These are phyloP conservation scores for Plasmodium yoelii DNA, from an alignment of 169 alveolate species.

Conservation along the genomic window DNA sequence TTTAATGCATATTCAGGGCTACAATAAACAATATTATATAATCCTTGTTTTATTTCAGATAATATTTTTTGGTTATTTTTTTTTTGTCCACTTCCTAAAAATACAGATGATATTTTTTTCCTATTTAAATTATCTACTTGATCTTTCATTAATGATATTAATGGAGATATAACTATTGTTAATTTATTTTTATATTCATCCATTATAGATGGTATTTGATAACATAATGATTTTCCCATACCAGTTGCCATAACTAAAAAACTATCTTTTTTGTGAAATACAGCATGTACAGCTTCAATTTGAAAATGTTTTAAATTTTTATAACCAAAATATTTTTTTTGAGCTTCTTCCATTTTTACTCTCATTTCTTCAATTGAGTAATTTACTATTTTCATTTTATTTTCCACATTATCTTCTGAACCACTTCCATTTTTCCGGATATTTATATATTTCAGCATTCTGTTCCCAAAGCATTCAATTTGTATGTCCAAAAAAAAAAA, in stretches of 20 bases:
- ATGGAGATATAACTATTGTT: conserved; percentile 94
- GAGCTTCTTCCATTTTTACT: conserved; percentile 58
- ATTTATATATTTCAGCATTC: conserved; percentile 25
- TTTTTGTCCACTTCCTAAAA: conserved; percentile 77
- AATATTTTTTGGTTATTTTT: conserved; percentile 52
- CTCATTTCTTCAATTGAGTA: conserved; percentile 44
- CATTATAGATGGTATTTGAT: conserved; percentile 94
- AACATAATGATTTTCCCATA: conserved; percentile 96
- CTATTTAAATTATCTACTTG: conserved; percentile 90
- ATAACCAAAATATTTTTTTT: conserved; percentile 63
- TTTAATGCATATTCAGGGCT: conserved; percentile 75
- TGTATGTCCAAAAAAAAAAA: too few species aligned
- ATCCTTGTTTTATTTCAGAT: conserved; percentile 35
- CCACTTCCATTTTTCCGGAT: conserved; percentile 1
- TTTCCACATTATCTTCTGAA: conserved; percentile 29
- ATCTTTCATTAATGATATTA: conserved; percentile 93
- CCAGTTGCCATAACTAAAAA: conserved; percentile 99
- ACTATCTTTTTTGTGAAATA: conserved; percentile 92
- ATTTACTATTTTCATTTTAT: background rate
- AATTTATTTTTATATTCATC: conserved; percentile 84
- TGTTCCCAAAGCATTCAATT: background rate
- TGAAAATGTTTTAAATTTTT: conserved; percentile 81
- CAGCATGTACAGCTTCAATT: conserved; percentile 94
- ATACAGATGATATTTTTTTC: conserved; percentile 80
- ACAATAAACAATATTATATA: conserved; percentile 44